A percentile compares a stretch with the other conserved stretches of the same genome.
phyloP scores from a whole-genome alignment of 192 early-diverging fungal genomes.

The Entomortierella lignicola region DNA sequence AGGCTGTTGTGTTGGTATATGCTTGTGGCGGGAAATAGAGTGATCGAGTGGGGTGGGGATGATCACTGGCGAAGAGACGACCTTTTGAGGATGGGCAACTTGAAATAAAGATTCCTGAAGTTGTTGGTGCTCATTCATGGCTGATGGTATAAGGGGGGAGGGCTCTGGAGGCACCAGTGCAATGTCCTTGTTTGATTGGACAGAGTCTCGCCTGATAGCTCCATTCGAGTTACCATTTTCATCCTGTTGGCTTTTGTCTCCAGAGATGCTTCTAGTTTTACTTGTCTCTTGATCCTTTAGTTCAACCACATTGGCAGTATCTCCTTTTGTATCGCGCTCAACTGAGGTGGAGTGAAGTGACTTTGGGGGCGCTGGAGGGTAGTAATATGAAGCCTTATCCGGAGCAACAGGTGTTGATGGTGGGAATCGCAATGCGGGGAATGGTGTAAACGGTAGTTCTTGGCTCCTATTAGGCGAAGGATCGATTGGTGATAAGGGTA shows the following conservation, averaged over 20 bases:
- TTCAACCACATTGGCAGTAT: background rate
- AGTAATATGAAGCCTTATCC: background rate
- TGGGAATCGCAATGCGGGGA: constrained; percentile 23
- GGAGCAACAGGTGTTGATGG: background rate
- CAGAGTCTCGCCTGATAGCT: background rate
- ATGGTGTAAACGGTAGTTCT: constrained; percentile 9
- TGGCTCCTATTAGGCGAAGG: constrained; percentile 5
- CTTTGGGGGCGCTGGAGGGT: background rate
- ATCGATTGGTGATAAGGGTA: constrained; percentile 50
- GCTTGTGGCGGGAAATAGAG: constrained; percentile 30
- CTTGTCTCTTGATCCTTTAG: no score
- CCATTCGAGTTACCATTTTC: background rate
- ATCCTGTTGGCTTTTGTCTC: background rate
- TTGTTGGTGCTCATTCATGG: background rate
- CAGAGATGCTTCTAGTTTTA: no score
- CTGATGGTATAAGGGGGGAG: background rate
- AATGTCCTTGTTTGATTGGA: background rate
- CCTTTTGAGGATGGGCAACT: constrained; percentile 28
- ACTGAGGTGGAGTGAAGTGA: background rate
- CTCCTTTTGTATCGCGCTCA: background rate
- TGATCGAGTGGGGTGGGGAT: constrained; percentile 40
- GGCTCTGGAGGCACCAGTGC: background rate
- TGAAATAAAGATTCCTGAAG: constrained; percentile 3
- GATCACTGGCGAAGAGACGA: constrained; percentile 35
- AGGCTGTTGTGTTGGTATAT: constrained; percentile 27